Evolutionary conservation across 108 stramenopile species (phyloP).

Genomic region (Cyclostephanos tholiformis): DNA sequence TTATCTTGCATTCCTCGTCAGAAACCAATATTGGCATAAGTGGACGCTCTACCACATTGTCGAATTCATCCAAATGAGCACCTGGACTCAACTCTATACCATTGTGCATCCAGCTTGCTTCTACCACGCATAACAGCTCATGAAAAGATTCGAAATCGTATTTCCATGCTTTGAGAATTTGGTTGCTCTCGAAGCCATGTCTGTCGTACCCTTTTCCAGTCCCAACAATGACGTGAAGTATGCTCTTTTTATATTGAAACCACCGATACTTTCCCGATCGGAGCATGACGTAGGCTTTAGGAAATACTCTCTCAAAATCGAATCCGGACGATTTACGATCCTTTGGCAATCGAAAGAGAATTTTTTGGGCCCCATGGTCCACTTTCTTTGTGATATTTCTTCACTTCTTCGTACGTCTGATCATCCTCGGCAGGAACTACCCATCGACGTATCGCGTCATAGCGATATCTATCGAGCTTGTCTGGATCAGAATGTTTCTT

Average conservation of each 20-base stretch:
- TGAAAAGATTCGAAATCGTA: conserved; percentile 44
- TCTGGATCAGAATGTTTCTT: conserved; percentile 22
- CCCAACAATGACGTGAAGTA: conserved; percentile 40
- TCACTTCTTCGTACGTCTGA: conserved; percentile 9
- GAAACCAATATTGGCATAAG: conserved; percentile 23
- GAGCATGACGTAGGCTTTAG: conserved; percentile 42
- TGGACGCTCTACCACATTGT: conserved; percentile 25
- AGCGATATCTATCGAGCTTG: conserved; percentile 15
- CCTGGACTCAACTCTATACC: conserved; percentile 27
- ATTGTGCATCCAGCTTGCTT: conserved; percentile 48
- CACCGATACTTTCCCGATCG: conserved; percentile 36
- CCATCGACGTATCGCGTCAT: conserved; percentile 33
- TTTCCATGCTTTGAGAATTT: conserved; percentile 42
- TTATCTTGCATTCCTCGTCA: conserved; percentile 18
- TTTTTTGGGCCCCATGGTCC: conserved; percentile 15
- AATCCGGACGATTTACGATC: conserved; percentile 20
- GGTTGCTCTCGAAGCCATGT: conserved; percentile 16
- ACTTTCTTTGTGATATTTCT: conserved; percentile 1
- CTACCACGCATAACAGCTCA: conserved; percentile 42
- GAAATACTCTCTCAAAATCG: conserved; percentile 39
- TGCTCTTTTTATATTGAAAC: conserved; percentile 38
- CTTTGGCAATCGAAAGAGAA: conserved; percentile 24
- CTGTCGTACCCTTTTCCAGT: conserved; percentile 24
- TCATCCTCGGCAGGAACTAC: conserved; percentile 16
- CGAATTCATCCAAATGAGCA: conserved; percentile 19